phyloP scores from a whole-genome alignment of 805 yeast species.

The Nakazawaea anatomiae region DNA sequence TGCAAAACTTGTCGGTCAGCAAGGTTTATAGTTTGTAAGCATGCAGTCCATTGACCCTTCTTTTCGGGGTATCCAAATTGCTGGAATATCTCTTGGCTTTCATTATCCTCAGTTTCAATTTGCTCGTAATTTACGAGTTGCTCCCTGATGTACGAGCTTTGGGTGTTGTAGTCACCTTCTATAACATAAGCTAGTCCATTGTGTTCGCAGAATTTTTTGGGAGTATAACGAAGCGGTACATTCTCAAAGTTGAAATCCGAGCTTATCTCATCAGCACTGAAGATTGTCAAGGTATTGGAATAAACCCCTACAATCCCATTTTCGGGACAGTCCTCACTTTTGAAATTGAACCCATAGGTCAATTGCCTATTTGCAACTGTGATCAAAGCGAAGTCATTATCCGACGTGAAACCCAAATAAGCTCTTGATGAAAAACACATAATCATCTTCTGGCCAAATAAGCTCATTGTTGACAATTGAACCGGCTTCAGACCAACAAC shows the following conservation, averaged over 20 bases:
- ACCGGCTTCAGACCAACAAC: slow-evolving; percentile 72
- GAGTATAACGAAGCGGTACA: slow-evolving; percentile 43
- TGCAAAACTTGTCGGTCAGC: slow-evolving; percentile 28
- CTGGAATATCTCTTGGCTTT: slow-evolving; percentile 30
- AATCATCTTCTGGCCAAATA: slow-evolving; percentile 28
- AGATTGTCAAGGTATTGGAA: slow-evolving; percentile 46
- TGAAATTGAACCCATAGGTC: slow-evolving; percentile 44
- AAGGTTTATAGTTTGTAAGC: slow-evolving; percentile 43
- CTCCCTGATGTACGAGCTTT: slow-evolving; percentile 22
- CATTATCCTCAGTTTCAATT: slow-evolving; percentile 19
- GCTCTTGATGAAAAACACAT: slow-evolving; percentile 48
- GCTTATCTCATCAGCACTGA: slow-evolving; percentile 39
- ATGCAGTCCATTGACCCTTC: slow-evolving; percentile 40
- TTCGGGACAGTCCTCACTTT: slow-evolving; percentile 53
- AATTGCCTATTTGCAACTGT: slow-evolving; percentile 42
- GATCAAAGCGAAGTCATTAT: slow-evolving; percentile 32
- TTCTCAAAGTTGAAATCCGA: slow-evolving; percentile 29
- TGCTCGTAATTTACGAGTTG: slow-evolving; percentile 17
- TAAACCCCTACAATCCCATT: slow-evolving; percentile 62
- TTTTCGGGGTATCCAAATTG: slow-evolving; percentile 37
- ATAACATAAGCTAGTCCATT: slow-evolving; percentile 31
- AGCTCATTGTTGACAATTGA: slow-evolving; percentile 31
- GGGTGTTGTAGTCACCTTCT: slow-evolving; percentile 37
- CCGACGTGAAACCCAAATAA: slow-evolving; percentile 45
- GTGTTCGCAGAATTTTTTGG: slow-evolving; percentile 33